Evolutionary conservation across 306 rosid genomes (phyloP), one percentile per base, ranked within the genome.

Genomic region (Potentilla sterilis): DNA sequence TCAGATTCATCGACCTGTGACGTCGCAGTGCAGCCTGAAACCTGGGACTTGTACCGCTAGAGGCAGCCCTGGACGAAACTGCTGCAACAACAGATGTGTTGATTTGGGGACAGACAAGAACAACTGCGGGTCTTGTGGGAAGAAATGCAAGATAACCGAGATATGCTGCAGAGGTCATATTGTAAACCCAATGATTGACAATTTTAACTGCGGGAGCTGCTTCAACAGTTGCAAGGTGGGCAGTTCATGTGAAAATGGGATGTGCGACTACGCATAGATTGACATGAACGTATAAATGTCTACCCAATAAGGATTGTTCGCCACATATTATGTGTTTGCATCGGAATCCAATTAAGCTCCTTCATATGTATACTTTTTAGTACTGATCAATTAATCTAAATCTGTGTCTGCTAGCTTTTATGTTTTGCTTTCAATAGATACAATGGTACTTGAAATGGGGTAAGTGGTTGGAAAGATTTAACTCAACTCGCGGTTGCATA

Each of bases 161-260:
- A 69, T 69, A 44, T 69, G 57, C 40, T 69, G 57, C 41, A 69
- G 46, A 4, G 37, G 55, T 44, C 3, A 13, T 69, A 7, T 35
- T 46, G 41, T 69, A 11, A 68, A 68, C 9, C 57, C 57, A 69
- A 44, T 44, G 57, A 43, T 57, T 47, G 40, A 69, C 41, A 24
- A 43, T 13, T 48, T 24, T 18, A 44, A 69, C 73, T 24, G 73
- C 18, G 57, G 73, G 7, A 46, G 47, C 4, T 69, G 57, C 57
- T 46, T 28, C 41, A 69, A 69, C 41, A 48, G n/a, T 44, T 69
- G 73, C 24, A 44, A 69, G 73, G 12, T 12, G 3, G 57, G 73
- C 15, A 13, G 40, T 46, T 69, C 57, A 14, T 44, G 73, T 44
- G 40, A 44, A 34, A 46, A 46, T 13, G 57, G 41, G 38, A 11